phyloP scores from a whole-genome alignment of 2,329 filamentous ascomycete species.

The Ilyonectria mors-panacis region DNA sequence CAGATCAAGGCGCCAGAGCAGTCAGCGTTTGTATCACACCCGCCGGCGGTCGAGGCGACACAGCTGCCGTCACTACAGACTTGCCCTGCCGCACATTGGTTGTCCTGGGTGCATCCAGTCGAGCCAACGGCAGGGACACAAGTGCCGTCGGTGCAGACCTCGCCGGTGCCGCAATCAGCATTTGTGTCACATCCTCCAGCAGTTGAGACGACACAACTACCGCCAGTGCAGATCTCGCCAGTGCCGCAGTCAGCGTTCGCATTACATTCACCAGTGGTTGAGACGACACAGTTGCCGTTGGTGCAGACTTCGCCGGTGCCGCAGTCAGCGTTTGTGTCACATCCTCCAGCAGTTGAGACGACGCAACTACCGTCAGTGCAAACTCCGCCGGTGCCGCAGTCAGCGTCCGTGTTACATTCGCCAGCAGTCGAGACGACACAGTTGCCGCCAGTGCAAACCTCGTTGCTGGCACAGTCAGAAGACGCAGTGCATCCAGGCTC shows the following conservation, averaged over 20 bases:
- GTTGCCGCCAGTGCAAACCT: background rate
- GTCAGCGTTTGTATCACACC: background rate
- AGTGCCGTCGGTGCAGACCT: background rate
- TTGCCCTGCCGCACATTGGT: background rate
- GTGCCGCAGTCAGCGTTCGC: background rate
- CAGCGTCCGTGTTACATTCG: background rate
- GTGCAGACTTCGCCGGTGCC: background rate
- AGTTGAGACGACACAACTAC: background rate
- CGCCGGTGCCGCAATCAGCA: background rate
- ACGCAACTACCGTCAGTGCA: background rate
- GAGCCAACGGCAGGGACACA: background rate
- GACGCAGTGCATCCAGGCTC: background rate
- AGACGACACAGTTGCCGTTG: background rate
- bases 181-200: background rate
- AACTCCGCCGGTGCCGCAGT: background rate
- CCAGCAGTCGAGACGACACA: background rate
- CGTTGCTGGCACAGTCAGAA: constrained; percentile 2
- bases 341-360: background rate
- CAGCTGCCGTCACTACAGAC: background rate
- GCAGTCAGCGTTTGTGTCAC: background rate
- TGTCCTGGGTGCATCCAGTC: background rate
- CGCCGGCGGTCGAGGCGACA: background rate
- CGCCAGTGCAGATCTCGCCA: background rate
- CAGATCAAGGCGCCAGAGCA: background rate
- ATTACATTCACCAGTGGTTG: background rate